phyloP scores from a whole-genome alignment of 331 rosid genomes.

The Pyrus hybrid region DNA sequence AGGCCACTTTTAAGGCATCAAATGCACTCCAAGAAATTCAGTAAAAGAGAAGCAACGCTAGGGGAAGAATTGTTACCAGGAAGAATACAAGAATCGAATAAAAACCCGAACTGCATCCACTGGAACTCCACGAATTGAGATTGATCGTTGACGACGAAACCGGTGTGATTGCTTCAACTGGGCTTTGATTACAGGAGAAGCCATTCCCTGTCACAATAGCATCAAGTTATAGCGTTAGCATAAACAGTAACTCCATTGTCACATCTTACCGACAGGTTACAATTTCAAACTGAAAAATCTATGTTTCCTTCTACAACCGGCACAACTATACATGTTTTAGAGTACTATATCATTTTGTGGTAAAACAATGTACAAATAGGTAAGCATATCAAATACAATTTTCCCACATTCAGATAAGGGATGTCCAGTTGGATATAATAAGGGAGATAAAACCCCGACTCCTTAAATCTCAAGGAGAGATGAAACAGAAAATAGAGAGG shows the following conservation, averaged over 20 bases:
- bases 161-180: conserved; percentile 41
- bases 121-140: conserved; percentile 69
- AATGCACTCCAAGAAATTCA: not conserved
- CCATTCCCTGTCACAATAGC: conserved; percentile 45
- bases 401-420: too few relatives aligned
- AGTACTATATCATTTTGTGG: not conserved
- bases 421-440: too few relatives aligned
- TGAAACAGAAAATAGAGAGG: not conserved
- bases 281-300: not conserved
- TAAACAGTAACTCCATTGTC: not conserved
- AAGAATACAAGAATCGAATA: conserved; percentile 67
- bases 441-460: too few relatives aligned
- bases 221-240: not conserved
- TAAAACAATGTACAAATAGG: not conserved
- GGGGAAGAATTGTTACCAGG: conserved; percentile 37
- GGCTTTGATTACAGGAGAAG: conserved; percentile 64
- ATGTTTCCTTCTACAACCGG: not conserved
- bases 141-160: conserved; percentile 19
- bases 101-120: conserved; percentile 66
- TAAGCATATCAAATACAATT: not conserved
- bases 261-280: not conserved
- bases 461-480: not conserved
- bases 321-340: not conserved
- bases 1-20: not conserved
- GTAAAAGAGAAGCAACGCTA: not conserved